Evolutionary conservation across 306 rosid genomes (phyloP).

Genomic region (Vigna radiata): DNA sequence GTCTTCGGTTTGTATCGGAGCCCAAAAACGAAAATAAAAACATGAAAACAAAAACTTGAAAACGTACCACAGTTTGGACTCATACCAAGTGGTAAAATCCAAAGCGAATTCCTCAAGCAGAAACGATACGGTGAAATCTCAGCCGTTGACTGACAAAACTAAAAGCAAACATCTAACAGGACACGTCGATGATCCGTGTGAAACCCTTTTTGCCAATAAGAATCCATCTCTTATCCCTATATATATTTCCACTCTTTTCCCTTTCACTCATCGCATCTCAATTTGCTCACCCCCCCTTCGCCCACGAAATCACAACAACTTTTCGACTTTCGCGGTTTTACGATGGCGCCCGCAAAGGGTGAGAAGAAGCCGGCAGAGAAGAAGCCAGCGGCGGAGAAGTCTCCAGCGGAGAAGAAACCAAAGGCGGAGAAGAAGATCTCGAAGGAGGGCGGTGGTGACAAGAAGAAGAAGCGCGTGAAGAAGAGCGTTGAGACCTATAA

Average conservation of each 20-base stretch:
- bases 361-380: constrained; percentile 81
- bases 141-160: constrained; percentile 15
- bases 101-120: neutral
- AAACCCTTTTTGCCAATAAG: constrained; percentile 27
- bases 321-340: rapidly evolving
- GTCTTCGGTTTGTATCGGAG: too few species aligned
- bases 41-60: too few species aligned
- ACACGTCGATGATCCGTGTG: constrained; percentile 42
- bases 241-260: neutral
- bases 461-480: constrained; percentile 71
- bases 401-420: constrained; percentile 70
- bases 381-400: constrained; percentile 62
- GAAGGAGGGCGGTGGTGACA: constrained; percentile 69
- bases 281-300: too few species aligned
- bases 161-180: rapidly evolving
- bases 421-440: constrained; percentile 82
- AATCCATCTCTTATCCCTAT: constrained; percentile 21
- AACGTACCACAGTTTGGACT: too few species aligned
- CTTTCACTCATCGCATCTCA: neutral
- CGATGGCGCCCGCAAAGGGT: constrained; percentile 75
- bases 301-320: too few species aligned
- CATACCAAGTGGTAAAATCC: too few species aligned
- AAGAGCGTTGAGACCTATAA: constrained; percentile 78
- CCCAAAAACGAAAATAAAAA: too few species aligned
- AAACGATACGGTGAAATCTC: neutral